phyloP scores from a whole-genome alignment of 495 filamentous ascomycete genomes.

The Thermothielavioides terrestris region DNA sequence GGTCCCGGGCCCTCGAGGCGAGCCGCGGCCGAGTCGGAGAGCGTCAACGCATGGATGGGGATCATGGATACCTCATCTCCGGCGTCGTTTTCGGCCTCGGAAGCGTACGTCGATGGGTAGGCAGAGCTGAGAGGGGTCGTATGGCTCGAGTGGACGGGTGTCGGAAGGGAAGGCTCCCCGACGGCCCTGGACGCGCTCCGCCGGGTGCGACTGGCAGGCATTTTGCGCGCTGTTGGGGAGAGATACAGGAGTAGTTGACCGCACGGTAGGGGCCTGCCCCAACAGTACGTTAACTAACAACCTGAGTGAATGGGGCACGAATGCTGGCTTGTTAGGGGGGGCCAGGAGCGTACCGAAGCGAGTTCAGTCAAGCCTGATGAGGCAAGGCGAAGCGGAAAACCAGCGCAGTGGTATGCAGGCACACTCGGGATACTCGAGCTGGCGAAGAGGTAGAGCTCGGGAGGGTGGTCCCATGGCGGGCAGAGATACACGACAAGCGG shows the following conservation, averaged over 20 bases:
- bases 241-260: too few relatives aligned
- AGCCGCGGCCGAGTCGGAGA: slow-evolving; percentile 13
- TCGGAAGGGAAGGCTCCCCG: slow-evolving; percentile 15
- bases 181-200: slow-evolving; percentile 26
- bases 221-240: slow-evolving; percentile 8
- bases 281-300: too few relatives aligned
- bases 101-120: slow-evolving; percentile 35
- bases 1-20: slow-evolving; percentile 1
- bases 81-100: slow-evolving; percentile 36
- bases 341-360: neutral
- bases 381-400: neutral
- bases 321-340: neutral
- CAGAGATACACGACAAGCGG: slow-evolving; percentile 27
- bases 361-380: neutral
- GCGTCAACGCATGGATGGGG: slow-evolving; percentile 25
- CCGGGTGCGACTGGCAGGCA: slow-evolving; percentile 25
- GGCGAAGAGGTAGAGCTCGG: slow-evolving; percentile 20
- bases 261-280: too few relatives aligned
- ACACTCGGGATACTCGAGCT: slow-evolving; percentile 8
- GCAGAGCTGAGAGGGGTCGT: slow-evolving; percentile 32
- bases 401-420: neutral
- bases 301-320: too few relatives aligned
- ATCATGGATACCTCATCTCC: slow-evolving; percentile 30
- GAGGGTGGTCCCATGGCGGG: slow-evolving; percentile 48
- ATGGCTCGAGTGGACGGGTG: slow-evolving; percentile 26